phyloP scores from a whole-genome alignment of 2,329 filamentous ascomycete species.

The Cladophialophora exuberans region DNA sequence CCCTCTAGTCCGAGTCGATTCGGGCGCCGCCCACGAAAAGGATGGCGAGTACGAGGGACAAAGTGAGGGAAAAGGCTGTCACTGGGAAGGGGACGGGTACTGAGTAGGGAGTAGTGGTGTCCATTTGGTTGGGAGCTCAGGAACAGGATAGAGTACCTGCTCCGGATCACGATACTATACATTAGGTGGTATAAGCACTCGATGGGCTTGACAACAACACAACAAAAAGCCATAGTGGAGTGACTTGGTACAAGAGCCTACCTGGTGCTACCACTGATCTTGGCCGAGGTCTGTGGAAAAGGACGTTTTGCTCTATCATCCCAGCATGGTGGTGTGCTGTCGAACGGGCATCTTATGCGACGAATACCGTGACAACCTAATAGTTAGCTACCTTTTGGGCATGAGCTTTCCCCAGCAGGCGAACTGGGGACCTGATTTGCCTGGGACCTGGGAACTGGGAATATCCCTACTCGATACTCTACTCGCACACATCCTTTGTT shows the following conservation, averaged over 20 bases:
- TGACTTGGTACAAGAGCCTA: slow-evolving; percentile 5
- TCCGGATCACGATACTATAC: slow-evolving; percentile 4
- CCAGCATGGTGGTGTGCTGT: slow-evolving; percentile 8
- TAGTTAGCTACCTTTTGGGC: slow-evolving; percentile 9
- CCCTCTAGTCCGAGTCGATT: slow-evolving; percentile 9
- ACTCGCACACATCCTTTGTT: slow-evolving; percentile 6
- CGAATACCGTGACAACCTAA: slow-evolving; percentile 12
- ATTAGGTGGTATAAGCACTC: slow-evolving; percentile 7
- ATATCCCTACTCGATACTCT: slow-evolving; percentile 9
- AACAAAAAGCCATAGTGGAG: slow-evolving; percentile 7
- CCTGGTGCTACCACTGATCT: slow-evolving; percentile 4
- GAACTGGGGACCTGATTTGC: slow-evolving; percentile 1
- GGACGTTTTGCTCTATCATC: slow-evolving; percentile 4
- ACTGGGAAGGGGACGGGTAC: slow-evolving; percentile 4
- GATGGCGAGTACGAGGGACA: slow-evolving; percentile 7
- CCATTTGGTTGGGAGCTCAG: slow-evolving; percentile 5
- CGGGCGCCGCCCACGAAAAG: slow-evolving; percentile 8
- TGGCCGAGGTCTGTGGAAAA: slow-evolving; percentile 7
- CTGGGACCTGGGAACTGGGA: slow-evolving; percentile 9
- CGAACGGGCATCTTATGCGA: slow-evolving; percentile 8
- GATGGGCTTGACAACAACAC: slow-evolving; percentile 9
- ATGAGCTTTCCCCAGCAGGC: slow-evolving; percentile 6
- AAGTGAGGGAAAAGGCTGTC: slow-evolving; percentile 6
- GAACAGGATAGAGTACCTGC: slow-evolving; percentile 6
- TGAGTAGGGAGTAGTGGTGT: slow-evolving; percentile 9